Evolutionary conservation across 257 asterid species (phyloP), one percentile per base, ranked within the genome.

Genomic region (Lavandula angustifolia): DNA sequence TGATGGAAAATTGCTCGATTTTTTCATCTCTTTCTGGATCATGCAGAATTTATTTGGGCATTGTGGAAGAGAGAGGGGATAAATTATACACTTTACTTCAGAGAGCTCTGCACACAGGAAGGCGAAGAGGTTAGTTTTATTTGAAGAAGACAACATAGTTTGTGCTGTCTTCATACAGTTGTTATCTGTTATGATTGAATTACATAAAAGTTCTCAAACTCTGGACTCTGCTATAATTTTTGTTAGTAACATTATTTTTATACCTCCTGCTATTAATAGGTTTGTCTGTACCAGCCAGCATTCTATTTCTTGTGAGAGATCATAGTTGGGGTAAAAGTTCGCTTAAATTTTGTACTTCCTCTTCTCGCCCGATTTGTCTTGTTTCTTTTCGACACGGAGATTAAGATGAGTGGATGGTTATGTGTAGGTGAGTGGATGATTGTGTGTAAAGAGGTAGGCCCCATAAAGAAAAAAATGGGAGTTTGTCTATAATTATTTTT

Each of bases 61-160:
- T 59, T 58, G 53, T 69, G 74, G 62, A 68, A 46, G 18, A 44
- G 59, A 63, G 71, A 60, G 54, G 60, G 68, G 62, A 62, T 67
- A 59, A 54, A 52, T 31, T 31, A 42, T 57, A 48, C 66, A 40
- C 53, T 43, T 17, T 66, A 61, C 68, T 42, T 55, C 16, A 41
- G 54, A 46, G 70, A 65, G 71, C 51, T 37, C 34, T 54, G 31
- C 50, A 31, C 64, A 35, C 42, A 44, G 54, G 70, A 43, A 33
- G 56, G 48, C 56, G 17, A 40, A 44, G 53, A 34, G 9, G 18
- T 46, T 11, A 49, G 49, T 54, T 62, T 51, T 35, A n/a, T 56
- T 40, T 67, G 54, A 58, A 58, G 56, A 47, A 49, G 31, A 64
- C 54, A 14, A 62, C 43, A 49, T 35, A 33, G 46, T 62, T 61